Evolutionary conservation across 805 yeast genomes (phyloP).

Genomic region (Myxozyma geophila): DNA sequence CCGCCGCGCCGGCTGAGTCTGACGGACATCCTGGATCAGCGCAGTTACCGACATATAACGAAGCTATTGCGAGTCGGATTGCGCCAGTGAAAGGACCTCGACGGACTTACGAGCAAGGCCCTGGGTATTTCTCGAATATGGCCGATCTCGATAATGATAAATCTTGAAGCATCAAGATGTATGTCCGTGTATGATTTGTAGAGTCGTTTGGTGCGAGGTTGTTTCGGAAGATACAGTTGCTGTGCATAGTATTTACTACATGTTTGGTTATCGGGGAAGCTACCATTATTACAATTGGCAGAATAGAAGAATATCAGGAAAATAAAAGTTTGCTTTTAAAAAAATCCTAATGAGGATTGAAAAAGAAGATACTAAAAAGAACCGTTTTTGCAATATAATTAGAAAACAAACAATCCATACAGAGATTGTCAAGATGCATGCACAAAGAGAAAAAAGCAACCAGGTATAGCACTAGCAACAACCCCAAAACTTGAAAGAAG

Average conservation of each 20-base stretch:
- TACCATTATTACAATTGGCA: too few relatives aligned
- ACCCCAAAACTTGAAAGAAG: neutral
- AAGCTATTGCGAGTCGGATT: slow-evolving; percentile 20
- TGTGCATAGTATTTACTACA: neutral
- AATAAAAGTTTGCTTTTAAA: too few relatives aligned
- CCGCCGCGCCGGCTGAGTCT: too few relatives aligned
- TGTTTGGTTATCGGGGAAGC: too few relatives aligned
- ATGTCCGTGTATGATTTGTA: neutral
- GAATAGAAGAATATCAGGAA: too few relatives aligned
- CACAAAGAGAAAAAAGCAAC: neutral
- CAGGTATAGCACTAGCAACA: neutral
- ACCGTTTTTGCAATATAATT: too few relatives aligned
- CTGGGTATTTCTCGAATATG: slow-evolving; percentile 25
- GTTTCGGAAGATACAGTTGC: neutral
- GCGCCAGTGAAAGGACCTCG: slow-evolving; percentile 30
- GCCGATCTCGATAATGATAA: slow-evolving; percentile 28
- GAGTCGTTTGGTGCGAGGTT: neutral
- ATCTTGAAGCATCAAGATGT: neutral
- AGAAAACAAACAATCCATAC: too few relatives aligned
- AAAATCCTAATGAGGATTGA: too few relatives aligned
- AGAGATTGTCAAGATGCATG: too few relatives aligned
- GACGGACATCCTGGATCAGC: neutral
- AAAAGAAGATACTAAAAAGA: too few relatives aligned
- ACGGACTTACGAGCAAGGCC: slow-evolving; percentile 19
- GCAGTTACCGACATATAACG: slow-evolving; percentile 31